Base-by-base conservation (phyloP, 2,329 filamentous ascomycete genomes). In the Sclerotinia minor region DNA sequence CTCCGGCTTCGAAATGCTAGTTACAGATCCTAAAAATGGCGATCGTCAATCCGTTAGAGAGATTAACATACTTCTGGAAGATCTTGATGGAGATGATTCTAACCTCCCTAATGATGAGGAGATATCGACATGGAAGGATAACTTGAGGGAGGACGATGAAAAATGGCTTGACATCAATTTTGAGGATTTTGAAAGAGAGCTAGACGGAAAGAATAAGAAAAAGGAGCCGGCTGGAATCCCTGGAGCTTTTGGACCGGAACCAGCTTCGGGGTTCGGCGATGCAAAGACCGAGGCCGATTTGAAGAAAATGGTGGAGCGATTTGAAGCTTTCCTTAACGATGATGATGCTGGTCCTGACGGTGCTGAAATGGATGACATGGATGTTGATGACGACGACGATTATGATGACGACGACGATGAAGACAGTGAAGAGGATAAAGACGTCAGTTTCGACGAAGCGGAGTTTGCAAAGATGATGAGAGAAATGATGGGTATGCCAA, bases 131-230 rank as follows among this genome's bases (percentile, higher is more conserved):
- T 98, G 95, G 94, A 81, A 84, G 47, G 79, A 83, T 41, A 76
- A 76, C 3, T 79, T 81, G 41, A 83, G 81, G n/a, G 86, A 94
- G 61, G 94, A 98, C 69, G 87, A 93, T 73, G 95, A 98, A 74
- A 84, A 86, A 29, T 99, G 95, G 95, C 83, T 99, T 71, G 89
- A 98, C 73, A 96, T 99, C 68, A 89, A 94, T 75, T 97, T 92
- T 72, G 85, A 90, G 24, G 93, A 97, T 70, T 92, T 99, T 67
- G 94, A 97, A 74, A 83, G 85, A 38, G 93, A 97, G 76, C 80
- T 99, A 1, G 82, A 85, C 41, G 84, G 85, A 0, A 79, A 79
- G 50, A 77, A 75, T 9, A 76, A 80, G 1, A 78, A 82, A 65
- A 79, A 80, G 71, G 81, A 67, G 49, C 69, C 68, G 45, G 65